Percentiles rank a stretch among this genome's conserved stretches.
These are phyloP conservation scores for Epichloe brachyelytri DNA, from an alignment of 2,329 filamentous ascomycete species.

Conservation along the genomic window DNA sequence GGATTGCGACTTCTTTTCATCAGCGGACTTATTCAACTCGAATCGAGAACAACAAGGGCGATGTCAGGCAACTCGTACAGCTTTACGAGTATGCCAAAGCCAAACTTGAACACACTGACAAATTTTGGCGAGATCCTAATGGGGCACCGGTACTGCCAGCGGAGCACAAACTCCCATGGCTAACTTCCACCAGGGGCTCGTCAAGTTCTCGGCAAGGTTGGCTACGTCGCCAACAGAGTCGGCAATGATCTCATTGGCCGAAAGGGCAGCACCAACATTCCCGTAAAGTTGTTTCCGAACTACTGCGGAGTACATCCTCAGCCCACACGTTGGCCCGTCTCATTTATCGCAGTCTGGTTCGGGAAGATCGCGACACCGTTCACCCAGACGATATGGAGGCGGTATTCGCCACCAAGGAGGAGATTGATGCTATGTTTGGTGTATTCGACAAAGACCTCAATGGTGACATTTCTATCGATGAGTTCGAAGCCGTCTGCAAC, in stretches of 20 bases:
- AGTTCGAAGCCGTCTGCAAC: conserved; percentile 83
- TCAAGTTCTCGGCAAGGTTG: conserved; percentile 64
- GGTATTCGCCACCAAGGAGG: conserved; percentile 71
- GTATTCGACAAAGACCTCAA: conserved; percentile 98
- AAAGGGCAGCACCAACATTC: conserved; percentile 58
- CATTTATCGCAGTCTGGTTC: conserved; percentile 73
- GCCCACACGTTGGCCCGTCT: conserved; percentile 78
- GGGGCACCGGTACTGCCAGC: conserved; percentile 26
- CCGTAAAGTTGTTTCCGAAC: conserved; percentile 67
- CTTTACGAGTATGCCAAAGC: conserved; percentile 64
- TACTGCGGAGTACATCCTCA: conserved; percentile 59
- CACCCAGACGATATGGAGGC: conserved; percentile 62
- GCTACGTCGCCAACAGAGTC: conserved; percentile 72
- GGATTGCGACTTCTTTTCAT: conserved; percentile 90
- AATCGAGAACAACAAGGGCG: conserved; percentile 86
- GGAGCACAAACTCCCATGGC: conserved; percentile 64
- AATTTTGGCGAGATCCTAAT: conserved; percentile 31
- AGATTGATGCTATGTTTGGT: conserved; percentile 75
- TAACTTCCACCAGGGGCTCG: conserved; percentile 61
- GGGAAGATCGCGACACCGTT: conserved; percentile 64
- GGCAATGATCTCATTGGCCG: conserved; percentile 87
- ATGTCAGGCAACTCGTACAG: conserved; percentile 50
- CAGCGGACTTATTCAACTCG: conserved; percentile 78
- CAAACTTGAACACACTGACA: conserved; percentile 43
- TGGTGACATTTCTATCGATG: conserved; percentile 90